Percentiles rank a stretch among this genome's conserved stretches.
phyloP scores from a whole-genome alignment of 148 eudicot species.

The Mesembryanthemum crystallinum region DNA sequence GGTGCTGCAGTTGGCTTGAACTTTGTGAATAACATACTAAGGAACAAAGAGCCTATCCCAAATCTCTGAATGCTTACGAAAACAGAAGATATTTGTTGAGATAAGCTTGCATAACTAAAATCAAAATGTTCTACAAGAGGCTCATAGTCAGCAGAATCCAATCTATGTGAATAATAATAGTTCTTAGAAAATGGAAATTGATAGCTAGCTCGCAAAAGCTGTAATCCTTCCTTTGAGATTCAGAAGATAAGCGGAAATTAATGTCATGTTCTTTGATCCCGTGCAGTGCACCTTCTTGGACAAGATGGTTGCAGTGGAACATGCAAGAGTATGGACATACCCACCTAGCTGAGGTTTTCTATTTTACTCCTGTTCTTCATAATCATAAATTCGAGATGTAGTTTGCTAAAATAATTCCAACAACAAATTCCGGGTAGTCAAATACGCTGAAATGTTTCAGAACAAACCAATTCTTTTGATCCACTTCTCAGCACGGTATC shows the following conservation, averaged over 20 bases:
- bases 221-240: background rate
- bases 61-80: too few relatives aligned
- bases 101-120: too few relatives aligned
- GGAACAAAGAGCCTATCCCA: too few relatives aligned
- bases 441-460: slow-evolving; percentile 57
- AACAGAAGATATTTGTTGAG: too few relatives aligned
- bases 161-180: too few relatives aligned
- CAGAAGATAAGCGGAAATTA: background rate
- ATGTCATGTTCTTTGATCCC: background rate
- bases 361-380: background rate
- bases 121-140: too few relatives aligned
- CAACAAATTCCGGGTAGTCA: slow-evolving; percentile 50
- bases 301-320: slow-evolving; percentile 52
- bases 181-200: too few relatives aligned
- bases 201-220: background rate
- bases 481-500: slow-evolving; percentile 91
- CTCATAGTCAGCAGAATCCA: too few relatives aligned
- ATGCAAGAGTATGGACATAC: slow-evolving; percentile 92
- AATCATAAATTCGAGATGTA: background rate
- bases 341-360: slow-evolving; percentile 79
- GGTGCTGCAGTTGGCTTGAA: too few relatives aligned
- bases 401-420: slow-evolving; percentile 4
- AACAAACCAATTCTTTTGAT: slow-evolving; percentile 91
- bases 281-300: slow-evolving; percentile 77
- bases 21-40: too few relatives aligned